Evolutionary conservation across 257 asterid species (phyloP), one percentile per base, ranked within the genome.

Genomic region (Solanum acaule): DNA sequence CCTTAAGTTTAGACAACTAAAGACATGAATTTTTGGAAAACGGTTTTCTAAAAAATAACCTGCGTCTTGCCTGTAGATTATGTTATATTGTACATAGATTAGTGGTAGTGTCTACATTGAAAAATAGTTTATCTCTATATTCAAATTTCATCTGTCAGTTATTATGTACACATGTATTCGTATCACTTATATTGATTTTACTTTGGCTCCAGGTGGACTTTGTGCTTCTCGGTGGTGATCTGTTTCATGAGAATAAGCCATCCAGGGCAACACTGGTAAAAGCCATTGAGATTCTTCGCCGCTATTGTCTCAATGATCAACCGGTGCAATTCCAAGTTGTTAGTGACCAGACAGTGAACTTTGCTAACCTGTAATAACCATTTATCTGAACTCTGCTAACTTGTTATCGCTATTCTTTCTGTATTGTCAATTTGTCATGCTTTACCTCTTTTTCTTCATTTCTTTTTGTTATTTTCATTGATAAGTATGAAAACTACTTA

Each of bases 221-320:
- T 88, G 86, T 96, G 90, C 99, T 97, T 91, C 98, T 97, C 75
- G 99, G 98, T 23, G 98, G 99, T 27, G 99, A 97, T 92, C 94
- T 97, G 42, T 97, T 97, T 92, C 99, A 97, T 65, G 99, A 97
- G 94, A 97, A 97, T 89, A 97, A 97, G 91, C 99, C 99, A 85
- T 96, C 98, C 44, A 94, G 99, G 95, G 90, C 98, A 87, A 96
- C 99, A 71, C 91, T 97, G 87, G 98, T 97, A 92, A 97, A 94
- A 91, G 92, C 98, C 91, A 95, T 97, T 70, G 99, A 97, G 89
- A 96, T 96, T 85, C 98, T 97, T 35, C 97, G 98, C 3, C 98
- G 96, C 67, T 95, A 93, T 91, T 97, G 99, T 94, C 99, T 97
- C 90, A 93, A 90, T 61, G 95, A 97, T 90, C 94, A 67, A 73